Conservation (phyloP, 306 rosid genomes). For the Vigna angularis region DNA sequence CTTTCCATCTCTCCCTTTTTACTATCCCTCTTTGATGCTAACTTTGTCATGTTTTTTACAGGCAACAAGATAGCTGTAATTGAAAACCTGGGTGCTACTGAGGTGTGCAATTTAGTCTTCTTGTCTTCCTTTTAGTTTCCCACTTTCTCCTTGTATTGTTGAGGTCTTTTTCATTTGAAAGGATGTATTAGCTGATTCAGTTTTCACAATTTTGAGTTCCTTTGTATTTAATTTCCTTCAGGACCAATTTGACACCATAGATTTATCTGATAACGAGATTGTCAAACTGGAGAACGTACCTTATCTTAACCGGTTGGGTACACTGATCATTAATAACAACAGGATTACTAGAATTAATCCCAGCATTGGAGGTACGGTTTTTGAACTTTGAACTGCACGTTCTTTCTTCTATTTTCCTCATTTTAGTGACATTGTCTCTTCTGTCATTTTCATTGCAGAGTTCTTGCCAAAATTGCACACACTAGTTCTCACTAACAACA, state of each 20-base stretch:
- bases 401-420: background rate
- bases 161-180: background rate
- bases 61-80: constrained; percentile 86
- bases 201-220: background rate
- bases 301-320: constrained; percentile 85
- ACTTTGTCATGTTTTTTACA: constrained; percentile 36
- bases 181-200: background rate
- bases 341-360: constrained; percentile 92
- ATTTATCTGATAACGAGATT: constrained; percentile 93
- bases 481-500: constrained; percentile 88
- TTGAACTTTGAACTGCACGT: constrained; percentile 28
- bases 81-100: constrained; percentile 96
- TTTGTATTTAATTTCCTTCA: constrained; percentile 46
- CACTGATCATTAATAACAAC: constrained; percentile 83
- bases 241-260: constrained; percentile 97
- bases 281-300: constrained; percentile 93
- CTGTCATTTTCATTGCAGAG: constrained; percentile 60
- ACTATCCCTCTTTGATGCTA: background rate
- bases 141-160: background rate
- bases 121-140: constrained; percentile 7
- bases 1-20: background rate
- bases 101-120: constrained; percentile 56
- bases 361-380: constrained; percentile 74
- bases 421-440: background rate
- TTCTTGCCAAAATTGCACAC: constrained; percentile 88